Percentiles rank a stretch among this genome's conserved stretches.
Evolutionary conservation across 1,284 basidiomycete genomes (phyloP).

Genomic region (Rhodotorula sp.): DNA sequence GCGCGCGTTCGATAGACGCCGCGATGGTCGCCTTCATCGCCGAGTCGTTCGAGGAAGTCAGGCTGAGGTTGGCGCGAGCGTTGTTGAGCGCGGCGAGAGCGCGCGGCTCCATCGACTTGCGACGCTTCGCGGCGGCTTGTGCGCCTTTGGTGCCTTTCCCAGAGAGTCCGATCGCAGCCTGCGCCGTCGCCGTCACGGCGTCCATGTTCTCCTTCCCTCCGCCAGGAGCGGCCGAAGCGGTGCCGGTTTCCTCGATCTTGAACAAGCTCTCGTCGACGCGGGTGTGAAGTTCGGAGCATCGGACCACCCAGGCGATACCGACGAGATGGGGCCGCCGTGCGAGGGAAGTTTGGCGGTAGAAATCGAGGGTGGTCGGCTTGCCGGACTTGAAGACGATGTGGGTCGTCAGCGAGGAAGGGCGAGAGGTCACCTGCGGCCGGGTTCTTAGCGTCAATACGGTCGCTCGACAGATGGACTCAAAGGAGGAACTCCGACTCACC

Average conservation of each 20-base stretch:
- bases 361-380: slow-evolving; percentile 68
- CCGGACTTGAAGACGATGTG: slow-evolving; percentile 92
- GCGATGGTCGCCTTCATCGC: slow-evolving; percentile 37
- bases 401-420: slow-evolving; percentile 62
- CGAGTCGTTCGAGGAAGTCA: slow-evolving; percentile 2
- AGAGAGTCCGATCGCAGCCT: slow-evolving; percentile 10
- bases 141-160: background rate
- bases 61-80: background rate
- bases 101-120: slow-evolving; percentile 40
- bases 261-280: slow-evolving; percentile 67
- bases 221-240: background rate
- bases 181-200: slow-evolving; percentile 9
- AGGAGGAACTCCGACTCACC: slow-evolving; percentile 54
- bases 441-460: background rate
- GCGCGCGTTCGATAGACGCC: slow-evolving; percentile 38
- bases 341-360: slow-evolving; percentile 57
- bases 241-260: slow-evolving; percentile 60
- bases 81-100: slow-evolving; percentile 31
- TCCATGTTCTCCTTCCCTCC: slow-evolving; percentile 49
- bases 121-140: slow-evolving; percentile 2
- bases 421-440: slow-evolving; percentile 54
- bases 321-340: slow-evolving; percentile 66
- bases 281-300: slow-evolving; percentile 69
- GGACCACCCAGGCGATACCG: slow-evolving; percentile 88
- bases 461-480: slow-evolving; percentile 40